Conservation (phyloP, 768 basidiomycete genomes). For the Fistulinella prunicolor region DNA sequence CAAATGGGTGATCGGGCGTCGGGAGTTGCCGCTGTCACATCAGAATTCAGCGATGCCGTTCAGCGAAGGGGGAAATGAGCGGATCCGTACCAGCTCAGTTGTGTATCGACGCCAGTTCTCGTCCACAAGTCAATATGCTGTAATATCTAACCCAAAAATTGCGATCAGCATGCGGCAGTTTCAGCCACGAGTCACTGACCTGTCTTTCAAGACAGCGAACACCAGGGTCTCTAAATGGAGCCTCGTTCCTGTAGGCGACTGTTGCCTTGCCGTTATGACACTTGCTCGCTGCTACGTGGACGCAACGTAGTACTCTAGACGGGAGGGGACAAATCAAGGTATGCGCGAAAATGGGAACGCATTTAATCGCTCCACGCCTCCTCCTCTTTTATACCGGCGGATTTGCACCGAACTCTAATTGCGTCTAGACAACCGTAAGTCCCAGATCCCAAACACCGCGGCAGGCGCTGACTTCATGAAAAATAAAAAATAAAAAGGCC, state of each 20-base stretch:
- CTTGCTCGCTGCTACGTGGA: slow-evolving; percentile 11
- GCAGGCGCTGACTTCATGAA: slow-evolving; percentile 26
- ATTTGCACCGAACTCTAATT: slow-evolving; percentile 33
- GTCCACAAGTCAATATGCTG: slow-evolving; percentile 6
- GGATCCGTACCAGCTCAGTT: slow-evolving; percentile 29
- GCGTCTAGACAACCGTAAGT: slow-evolving; percentile 17
- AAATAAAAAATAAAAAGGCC: slow-evolving; percentile 28
- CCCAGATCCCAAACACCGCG: slow-evolving; percentile 29
- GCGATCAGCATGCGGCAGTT: slow-evolving; percentile 17
- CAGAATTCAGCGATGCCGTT: slow-evolving; percentile 40
- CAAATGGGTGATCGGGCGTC: slow-evolving; percentile 54
- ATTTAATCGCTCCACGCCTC: slow-evolving; percentile 4
- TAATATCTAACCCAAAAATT: slow-evolving; percentile 2
- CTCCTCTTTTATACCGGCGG: slow-evolving; percentile 29
- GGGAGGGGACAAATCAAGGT: slow-evolving; percentile 3
- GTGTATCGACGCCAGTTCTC: slow-evolving; percentile 1
- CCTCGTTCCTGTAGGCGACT: background rate
- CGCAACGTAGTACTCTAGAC: slow-evolving; percentile 1
- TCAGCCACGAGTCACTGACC: slow-evolving; percentile 21
- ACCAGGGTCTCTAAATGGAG: too few species aligned
- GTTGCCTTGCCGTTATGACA: slow-evolving; percentile 12
- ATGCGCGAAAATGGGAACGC: slow-evolving; percentile 17
- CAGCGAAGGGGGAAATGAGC: slow-evolving; percentile 14
- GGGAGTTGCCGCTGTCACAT: slow-evolving; percentile 48
- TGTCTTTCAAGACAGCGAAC: slow-evolving; percentile 7